These are phyloP conservation scores for Lathyrus sativus DNA, from an alignment of 306 rosid species.

Conservation along the genomic window DNA sequence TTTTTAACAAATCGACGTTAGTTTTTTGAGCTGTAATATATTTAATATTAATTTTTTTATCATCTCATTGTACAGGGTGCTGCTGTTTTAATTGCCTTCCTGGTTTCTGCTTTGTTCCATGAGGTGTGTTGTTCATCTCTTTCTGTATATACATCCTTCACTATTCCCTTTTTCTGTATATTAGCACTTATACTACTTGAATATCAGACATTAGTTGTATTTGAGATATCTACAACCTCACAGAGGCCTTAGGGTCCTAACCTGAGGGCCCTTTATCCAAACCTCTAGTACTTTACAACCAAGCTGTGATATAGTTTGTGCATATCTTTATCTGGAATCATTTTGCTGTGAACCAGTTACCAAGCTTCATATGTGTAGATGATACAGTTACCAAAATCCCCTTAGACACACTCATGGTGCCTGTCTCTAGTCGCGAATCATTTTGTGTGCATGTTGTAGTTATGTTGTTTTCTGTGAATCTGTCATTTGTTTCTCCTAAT, in stretches of 20 bases:
- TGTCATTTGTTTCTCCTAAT: slow-evolving; percentile 20
- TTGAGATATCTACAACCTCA: neutral
- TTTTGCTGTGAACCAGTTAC: too few species aligned
- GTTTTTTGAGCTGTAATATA: slow-evolving; percentile 26
- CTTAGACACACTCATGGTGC: neutral
- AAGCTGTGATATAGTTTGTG: too few species aligned
- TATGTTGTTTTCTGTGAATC: neutral
- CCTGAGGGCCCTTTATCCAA: slow-evolving; percentile 1
- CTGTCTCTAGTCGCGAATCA: neutral
- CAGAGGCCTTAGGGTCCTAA: neutral
- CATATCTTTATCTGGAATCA: too few species aligned
- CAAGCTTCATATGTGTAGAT: slow-evolving; percentile 3
- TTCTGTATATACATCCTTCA: slow-evolving; percentile 9
- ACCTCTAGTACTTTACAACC: neutral
- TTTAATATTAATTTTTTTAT: slow-evolving; percentile 13
- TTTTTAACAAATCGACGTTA: slow-evolving; percentile 5
- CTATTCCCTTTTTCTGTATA: slow-evolving; percentile 9
- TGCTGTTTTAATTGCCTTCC: slow-evolving; percentile 68
- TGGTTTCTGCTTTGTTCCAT: slow-evolving; percentile 91
- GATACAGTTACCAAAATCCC: slow-evolving; percentile 6
- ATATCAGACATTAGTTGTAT: neutral
- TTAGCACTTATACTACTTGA: neutral
- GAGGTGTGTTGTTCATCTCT: slow-evolving; percentile 62
- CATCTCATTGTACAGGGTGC: slow-evolving; percentile 56
- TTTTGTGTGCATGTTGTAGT: slow-evolving; percentile 10